Evolutionary conservation across 305 asterid genomes (phyloP).

Genomic region (Withania somnifera): DNA sequence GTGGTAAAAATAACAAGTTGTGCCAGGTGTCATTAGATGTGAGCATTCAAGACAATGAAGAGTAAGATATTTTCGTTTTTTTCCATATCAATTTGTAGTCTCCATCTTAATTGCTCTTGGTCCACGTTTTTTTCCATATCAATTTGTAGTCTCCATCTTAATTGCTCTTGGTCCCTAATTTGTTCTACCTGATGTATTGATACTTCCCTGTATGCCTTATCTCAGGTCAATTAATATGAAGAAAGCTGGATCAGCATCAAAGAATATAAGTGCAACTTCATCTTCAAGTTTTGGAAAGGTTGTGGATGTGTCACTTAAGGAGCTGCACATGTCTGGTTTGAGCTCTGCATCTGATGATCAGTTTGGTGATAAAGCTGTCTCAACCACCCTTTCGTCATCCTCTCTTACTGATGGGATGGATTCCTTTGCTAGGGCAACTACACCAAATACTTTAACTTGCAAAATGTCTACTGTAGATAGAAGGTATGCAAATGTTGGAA

Average conservation of each 20-base stretch:
- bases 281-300: slow-evolving; percentile 33
- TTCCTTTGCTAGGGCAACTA: slow-evolving; percentile 31
- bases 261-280: slow-evolving; percentile 19
- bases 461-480: slow-evolving; percentile 37
- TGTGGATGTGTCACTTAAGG: slow-evolving; percentile 12
- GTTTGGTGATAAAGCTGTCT: slow-evolving; percentile 35
- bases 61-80: slow-evolving; percentile 27
- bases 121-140: too few species aligned
- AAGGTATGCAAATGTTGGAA: slow-evolving; percentile 30
- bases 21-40: slow-evolving; percentile 20
- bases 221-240: slow-evolving; percentile 34
- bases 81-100: not conserved
- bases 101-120: not conserved
- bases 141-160: not conserved
- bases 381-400: slow-evolving; percentile 46
- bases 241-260: slow-evolving; percentile 21
- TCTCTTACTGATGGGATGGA: slow-evolving; percentile 47
- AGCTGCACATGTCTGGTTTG: slow-evolving; percentile 23
- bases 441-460: slow-evolving; percentile 41
- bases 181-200: not conserved
- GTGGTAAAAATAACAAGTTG: slow-evolving; percentile 18
- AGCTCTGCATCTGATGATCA: slow-evolving; percentile 32
- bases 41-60: slow-evolving; percentile 22
- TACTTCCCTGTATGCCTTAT: slow-evolving; percentile 8
- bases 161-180: not conserved